Base-by-base conservation (phyloP, 202 grass and related monocot species). In the Zizania palustris region DNA sequence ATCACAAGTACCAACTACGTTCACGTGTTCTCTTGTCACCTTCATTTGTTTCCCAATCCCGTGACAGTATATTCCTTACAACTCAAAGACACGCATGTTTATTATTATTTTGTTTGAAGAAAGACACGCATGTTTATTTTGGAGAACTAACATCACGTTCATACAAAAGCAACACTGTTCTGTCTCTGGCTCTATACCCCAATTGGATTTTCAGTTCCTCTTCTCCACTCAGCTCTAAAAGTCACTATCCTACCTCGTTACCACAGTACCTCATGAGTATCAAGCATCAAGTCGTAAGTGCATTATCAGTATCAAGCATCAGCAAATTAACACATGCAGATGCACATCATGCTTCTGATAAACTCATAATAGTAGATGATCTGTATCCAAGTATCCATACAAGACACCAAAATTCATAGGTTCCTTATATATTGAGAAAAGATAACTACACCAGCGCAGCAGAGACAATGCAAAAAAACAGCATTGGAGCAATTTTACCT, bases 41-140 rank as follows among this genome's bases (percentile, higher is more conserved):
- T n/a, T n/a, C n/a, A n/a, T n/a, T n/a, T n/a, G n/a, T n/a, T n/a
- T n/a, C n/a, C n/a, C n/a, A n/a, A n/a, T n/a, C n/a, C n/a, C n/a
- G n/a, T n/a, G n/a, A n/a, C n/a, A n/a, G n/a, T 80, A 1, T 61
- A 1, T 53, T 68, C 15, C 28, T 85, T 74, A 41, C 37, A 54
- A 43, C 72, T 10, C 10, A 4, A 2, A 62, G 22, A 75, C 5
- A 20, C 13, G 72, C 16, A 57, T 33, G 28, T 28, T 59, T 65
- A 49, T 73, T 65, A n/a, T n/a, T n/a, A n/a, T n/a, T n/a, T n/a
- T n/a, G n/a, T n/a, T n/a, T n/a, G n/a, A n/a, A n/a, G n/a, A n/a
- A n/a, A n/a, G n/a, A n/a, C n/a, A 14, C 33, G 72, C 16, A 57
- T 33, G 28, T 28, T 59, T 65, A 49, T 73, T 65, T 78, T 40